Base-by-base conservation (phyloP, 164 flowering plant genomes). In the Tetrastigma voinierianum region DNA sequence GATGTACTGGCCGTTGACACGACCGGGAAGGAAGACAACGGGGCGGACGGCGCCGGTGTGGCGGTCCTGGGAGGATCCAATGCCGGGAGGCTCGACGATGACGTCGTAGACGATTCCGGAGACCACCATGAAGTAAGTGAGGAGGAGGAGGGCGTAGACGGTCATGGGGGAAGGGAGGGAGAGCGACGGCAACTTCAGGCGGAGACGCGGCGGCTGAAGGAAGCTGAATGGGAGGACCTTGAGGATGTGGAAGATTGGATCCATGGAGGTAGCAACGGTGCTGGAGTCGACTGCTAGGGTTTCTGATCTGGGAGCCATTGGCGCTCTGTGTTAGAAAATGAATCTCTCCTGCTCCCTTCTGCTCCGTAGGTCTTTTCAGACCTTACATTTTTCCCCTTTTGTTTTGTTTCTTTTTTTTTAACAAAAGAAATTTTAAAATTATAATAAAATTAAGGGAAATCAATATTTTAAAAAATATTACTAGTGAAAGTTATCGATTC, bases 1-100 rank as follows among this genome's bases (percentile, higher is more conserved):
- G 65, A 95, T 95, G 84, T 95, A 95, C 91, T 95, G 97, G 1
- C 96, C 97, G 70, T 95, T 95, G 76, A 95, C 98, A 4, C 97
- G 84, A 15, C 98, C 98, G 12, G 91, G 77, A 1, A 92, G 67
- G 77, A 95, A 95, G 13, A 95, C 97, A 49, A 95, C 93, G 19
- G 96, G 98, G 11, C 80, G 77, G 46, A 90, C 91, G 44, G 94
- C 59, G 0, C 98, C 98, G 62, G 98, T 86, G 70, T 18, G 61
- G 23, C 72, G 90, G 62, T 95, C 98, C 81, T 95, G 98, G 19
- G 84, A 77, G 62, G 92, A 87, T 10, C 98, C 98, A 76, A 95
- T 95, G 66, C 97, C 98, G 0, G 96, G 98, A 0, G 98, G 98
- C 77, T 95, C 97, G n/a, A 95, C 97, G 75, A 95, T 95, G 64